These are phyloP conservation scores for Septoria linicola DNA, from an alignment of 2,329 filamentous ascomycete genomes.

Conservation along the genomic window DNA sequence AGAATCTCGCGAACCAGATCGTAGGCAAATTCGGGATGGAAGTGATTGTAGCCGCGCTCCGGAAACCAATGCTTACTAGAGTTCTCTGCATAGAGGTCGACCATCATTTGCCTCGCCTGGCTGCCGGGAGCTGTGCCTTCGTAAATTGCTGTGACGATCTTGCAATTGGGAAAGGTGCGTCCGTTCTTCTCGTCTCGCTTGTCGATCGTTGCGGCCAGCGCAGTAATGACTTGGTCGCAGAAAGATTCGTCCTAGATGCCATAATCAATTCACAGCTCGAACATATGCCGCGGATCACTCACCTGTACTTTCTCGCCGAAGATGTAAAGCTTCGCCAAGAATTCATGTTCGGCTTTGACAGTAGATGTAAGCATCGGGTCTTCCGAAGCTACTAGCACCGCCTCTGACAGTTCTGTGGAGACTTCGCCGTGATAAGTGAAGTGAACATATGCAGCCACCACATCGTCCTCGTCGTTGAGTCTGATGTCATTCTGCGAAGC, in stretches of 20 bases:
- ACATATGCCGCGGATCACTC: neutral
- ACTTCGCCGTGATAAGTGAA: constrained; percentile 4
- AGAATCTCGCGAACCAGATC: constrained; percentile 8
- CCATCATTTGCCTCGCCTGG: constrained; percentile 5
- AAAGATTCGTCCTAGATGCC: constrained; percentile 6
- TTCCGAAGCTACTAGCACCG: constrained; percentile 2
- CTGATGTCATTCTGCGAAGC: neutral
- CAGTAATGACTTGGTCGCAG: constrained; percentile 9
- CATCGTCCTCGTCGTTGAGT: constrained; percentile 7
- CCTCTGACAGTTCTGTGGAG: constrained; percentile 4
- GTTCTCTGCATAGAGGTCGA: constrained; percentile 6
- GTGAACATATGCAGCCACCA: constrained; percentile 12
- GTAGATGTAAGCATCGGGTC: neutral
- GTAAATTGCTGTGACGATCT: constrained; percentile 6
- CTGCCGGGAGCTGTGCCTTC: constrained; percentile 2
- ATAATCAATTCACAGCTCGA: neutral
- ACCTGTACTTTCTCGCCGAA: constrained; percentile 8
- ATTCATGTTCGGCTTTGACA: constrained; percentile 4
- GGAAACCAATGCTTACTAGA: constrained; percentile 1
- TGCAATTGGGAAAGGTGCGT: neutral
- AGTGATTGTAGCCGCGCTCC: constrained; percentile 1
- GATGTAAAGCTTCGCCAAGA: constrained; percentile 7
- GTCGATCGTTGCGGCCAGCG: constrained; percentile 2
- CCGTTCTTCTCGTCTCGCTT: neutral
- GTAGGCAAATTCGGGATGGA: constrained; percentile 8